Evolutionary conservation across 202 grass and related monocot species (phyloP), one percentile per base, ranked within the genome.

Genomic region (Dendrocalamus latiflorus): DNA sequence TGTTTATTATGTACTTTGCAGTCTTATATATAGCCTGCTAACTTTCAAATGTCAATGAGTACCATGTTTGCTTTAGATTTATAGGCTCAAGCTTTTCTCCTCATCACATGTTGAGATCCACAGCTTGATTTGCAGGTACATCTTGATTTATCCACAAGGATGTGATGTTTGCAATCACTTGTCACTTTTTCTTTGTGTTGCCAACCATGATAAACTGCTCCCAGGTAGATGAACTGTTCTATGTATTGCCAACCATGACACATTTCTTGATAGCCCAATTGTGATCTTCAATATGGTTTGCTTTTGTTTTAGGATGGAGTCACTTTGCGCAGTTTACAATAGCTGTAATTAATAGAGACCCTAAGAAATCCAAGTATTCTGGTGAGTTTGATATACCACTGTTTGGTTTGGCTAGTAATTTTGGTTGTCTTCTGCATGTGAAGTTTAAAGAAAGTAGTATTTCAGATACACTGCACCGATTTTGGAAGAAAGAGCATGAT

Each of bases 161-260:
- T 98, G 95, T 62, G 95, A 98, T 84, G 95, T 95, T 66, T 90
- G 89, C 77, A 91, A 98, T 89, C 95, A 98, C 55, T 84, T 98
- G 79, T 98, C 95, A n/a, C 85, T 98, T 41, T 98, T 98, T 85
- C 95, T 98, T 55, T 98, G 93, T 93, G 95, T 98, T 55, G 95
- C 95, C 62, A 91, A 98, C 76, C 93, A 98, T 85, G 95, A 98
- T 74, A 98, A 95, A 78, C 77, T 98, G 73, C 93, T 95, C 68
- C 95, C 95, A 89, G 95, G 95, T 98, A 81, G 59, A 82, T 62
- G 21, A 60, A 72, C 70, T 83, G 63, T 60, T 55, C 76, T 55
- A 58, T 81, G 70, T 55, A 22, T 79, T 74, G 5, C 58, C 41
- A 65, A 64, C 70, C 51, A 69, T 45, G 59, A 34, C 45, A 79